phyloP scores from a whole-genome alignment of 2,329 filamentous ascomycete genomes.

The Blumeria graminis region DNA sequence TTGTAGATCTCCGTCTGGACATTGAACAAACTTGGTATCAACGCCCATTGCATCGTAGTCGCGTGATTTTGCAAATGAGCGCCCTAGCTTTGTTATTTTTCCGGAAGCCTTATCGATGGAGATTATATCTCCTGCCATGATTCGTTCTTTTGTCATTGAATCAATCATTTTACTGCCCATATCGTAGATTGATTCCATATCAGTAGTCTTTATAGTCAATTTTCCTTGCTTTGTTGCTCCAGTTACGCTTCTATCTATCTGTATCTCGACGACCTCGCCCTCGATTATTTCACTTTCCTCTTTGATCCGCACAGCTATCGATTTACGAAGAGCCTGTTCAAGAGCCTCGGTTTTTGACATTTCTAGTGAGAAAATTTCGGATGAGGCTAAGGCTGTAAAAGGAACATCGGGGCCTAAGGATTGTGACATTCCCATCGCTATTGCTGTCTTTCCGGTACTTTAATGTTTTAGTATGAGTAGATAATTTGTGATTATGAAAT shows the following conservation, averaged over 20 bases:
- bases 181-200: slow-evolving; percentile 99
- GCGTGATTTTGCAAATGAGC: slow-evolving; percentile 79
- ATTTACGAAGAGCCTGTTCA: slow-evolving; percentile 96
- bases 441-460: slow-evolving; percentile 92
- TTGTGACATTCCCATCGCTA: slow-evolving; percentile 97
- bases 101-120: slow-evolving; percentile 97
- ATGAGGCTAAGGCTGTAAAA: slow-evolving; percentile 86
- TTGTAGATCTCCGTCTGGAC: slow-evolving; percentile 89
- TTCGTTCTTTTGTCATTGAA: slow-evolving; percentile 96
- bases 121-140: slow-evolving; percentile 96
- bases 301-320: slow-evolving; percentile 92
- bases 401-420: slow-evolving; percentile 83
- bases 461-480: neutral
- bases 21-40: slow-evolving; percentile 94
- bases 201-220: slow-evolving; percentile 95
- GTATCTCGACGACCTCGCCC: slow-evolving; percentile 95
- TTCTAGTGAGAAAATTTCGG: slow-evolving; percentile 94
- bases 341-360: slow-evolving; percentile 99
- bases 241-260: slow-evolving; percentile 91
- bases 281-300: slow-evolving; percentile 99
- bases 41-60: slow-evolving; percentile 99
- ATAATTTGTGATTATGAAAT: neutral
- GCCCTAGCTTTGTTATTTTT: slow-evolving; percentile 90
- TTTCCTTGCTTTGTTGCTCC: slow-evolving; percentile 96
- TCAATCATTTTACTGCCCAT: slow-evolving; percentile 99